Base-by-base conservation (phyloP, 2,329 filamentous ascomycete species). In the Elsinoe fawcettii region DNA sequence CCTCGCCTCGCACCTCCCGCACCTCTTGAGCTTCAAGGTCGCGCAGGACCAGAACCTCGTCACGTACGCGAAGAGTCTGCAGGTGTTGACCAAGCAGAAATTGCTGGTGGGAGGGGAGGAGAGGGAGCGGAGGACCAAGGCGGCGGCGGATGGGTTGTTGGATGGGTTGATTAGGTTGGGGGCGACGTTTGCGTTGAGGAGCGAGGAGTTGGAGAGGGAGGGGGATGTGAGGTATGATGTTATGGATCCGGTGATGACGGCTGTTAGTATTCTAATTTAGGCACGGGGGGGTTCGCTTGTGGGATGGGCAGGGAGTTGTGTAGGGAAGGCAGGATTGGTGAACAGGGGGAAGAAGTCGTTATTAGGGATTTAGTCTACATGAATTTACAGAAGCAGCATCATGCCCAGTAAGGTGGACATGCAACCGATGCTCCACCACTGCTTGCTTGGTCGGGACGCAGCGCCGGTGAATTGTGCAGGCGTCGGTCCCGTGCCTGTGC, bases 1-100 rank as follows among this genome's bases (percentile, higher is more conserved):
- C 4, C 66, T 79, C 1, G 65, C 73, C 0, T 69, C 71, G 0
- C 74, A 78, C 46, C 61, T 79, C 0, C 76, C 76, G 0, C 73
- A 73, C 64, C 66, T 79, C 3, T 25, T 53, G 32, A 37, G 30
- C 18, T 53, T 37, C 49, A 67, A 70, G 56, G 74, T 76, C 4
- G 68, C 68, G 0, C 65, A 70, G 16, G 69, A 75, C 18, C 65
- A 73, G 53, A 76, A 69, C 36, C 60, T 77, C 32, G 58, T 74
- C 16, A 72, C 68, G 23, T 76, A 74, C 58, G 74, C 74, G 2
- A 66, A 67, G n/a, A 70, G 70, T 18, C 66, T 70, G 9, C 66
- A 55, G 30, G 51, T 51, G n/a, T 60, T 55, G 30, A 46, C 61
- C 16, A 65, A 67, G 23, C 58, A 61, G 58, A 58, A 60, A 58